Percentiles rank a stretch among this genome's conserved stretches.
phyloP scores from a whole-genome alignment of 2,329 filamentous ascomycete genomes.

The Arthroderma uncinatum region DNA sequence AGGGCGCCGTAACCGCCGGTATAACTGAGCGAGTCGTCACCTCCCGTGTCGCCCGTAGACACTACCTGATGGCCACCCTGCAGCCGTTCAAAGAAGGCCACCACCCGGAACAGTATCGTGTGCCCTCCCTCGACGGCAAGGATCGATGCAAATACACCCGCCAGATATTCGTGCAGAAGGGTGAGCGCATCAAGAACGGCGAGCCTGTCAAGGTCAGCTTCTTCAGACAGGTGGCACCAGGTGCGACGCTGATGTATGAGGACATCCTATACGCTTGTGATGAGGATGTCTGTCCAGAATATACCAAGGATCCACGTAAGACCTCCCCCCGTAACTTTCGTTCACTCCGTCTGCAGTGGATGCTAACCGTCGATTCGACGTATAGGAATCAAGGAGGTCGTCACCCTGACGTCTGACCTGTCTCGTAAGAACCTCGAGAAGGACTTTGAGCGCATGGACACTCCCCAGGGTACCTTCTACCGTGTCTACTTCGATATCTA shows the following conservation, averaged over 20 bases:
- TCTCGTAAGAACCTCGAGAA: slow-evolving; percentile 98
- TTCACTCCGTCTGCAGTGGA: not conserved
- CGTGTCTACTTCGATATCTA: slow-evolving; percentile 61
- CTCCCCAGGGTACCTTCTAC: slow-evolving; percentile 92
- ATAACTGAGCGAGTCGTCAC: slow-evolving; percentile 96
- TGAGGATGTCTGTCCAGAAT: slow-evolving; percentile 94
- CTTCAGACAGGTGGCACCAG: slow-evolving; percentile 94
- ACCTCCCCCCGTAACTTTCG: slow-evolving; percentile 22
- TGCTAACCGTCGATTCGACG: not conserved
- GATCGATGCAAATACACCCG: slow-evolving; percentile 97
- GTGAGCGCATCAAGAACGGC: slow-evolving; percentile 96
- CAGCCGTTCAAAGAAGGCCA: slow-evolving; percentile 99
- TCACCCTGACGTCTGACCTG: slow-evolving; percentile 91
- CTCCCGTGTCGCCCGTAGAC: slow-evolving; percentile 87
- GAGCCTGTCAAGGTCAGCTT: slow-evolving; percentile 98
- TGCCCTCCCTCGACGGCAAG: slow-evolving; percentile 90
- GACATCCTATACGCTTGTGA: slow-evolving; percentile 96
- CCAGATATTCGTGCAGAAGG: slow-evolving; percentile 97
- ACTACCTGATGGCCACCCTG: slow-evolving; percentile 98
- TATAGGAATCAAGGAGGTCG: slow-evolving; percentile 94
- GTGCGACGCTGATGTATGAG: slow-evolving; percentile 97
- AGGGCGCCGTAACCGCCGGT: slow-evolving; percentile 92
- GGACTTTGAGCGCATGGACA: slow-evolving; percentile 99
- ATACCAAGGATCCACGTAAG: slow-evolving; percentile 98
- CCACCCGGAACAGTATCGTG: slow-evolving; percentile 94